Conservation (phyloP, 352 stramenopile species). For the Aphanomyces stellatus region DNA sequence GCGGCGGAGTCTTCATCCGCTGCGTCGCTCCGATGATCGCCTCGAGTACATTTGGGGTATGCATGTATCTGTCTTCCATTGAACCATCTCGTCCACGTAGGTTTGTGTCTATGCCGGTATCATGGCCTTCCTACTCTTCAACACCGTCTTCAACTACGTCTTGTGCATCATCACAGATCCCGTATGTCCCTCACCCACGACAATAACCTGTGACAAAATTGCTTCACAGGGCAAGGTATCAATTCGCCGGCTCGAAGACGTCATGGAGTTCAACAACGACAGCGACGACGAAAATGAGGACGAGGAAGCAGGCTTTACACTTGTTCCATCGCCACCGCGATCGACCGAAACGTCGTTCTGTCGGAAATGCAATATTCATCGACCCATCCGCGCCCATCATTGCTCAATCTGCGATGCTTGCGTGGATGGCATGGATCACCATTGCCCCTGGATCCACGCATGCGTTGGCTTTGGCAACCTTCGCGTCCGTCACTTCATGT, state of each 20-base stretch:
- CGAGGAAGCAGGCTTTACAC: neutral
- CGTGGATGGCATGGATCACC: slow-evolving; percentile 99
- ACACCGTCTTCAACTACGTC: slow-evolving; percentile 65
- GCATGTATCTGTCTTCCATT: too few species aligned
- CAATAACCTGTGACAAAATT: slow-evolving; percentile 19
- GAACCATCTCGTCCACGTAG: neutral
- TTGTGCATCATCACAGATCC: slow-evolving; percentile 53
- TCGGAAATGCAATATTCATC: slow-evolving; percentile 86
- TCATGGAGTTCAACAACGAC: slow-evolving; percentile 18
- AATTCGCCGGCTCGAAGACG: slow-evolving; percentile 12
- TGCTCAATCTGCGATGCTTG: slow-evolving; percentile 94
- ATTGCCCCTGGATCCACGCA: slow-evolving; percentile 99
- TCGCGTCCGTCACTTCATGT: slow-evolving; percentile 9
- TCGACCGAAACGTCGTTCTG: slow-evolving; percentile 44
- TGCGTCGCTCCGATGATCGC: slow-evolving; percentile 4
- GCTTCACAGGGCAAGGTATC: neutral
- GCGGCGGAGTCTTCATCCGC: neutral
- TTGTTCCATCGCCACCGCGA: neutral
- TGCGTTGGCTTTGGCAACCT: slow-evolving; percentile 98
- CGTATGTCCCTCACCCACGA: slow-evolving; percentile 18
- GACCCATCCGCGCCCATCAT: slow-evolving; percentile 90
- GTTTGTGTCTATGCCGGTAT: slow-evolving; percentile 22
- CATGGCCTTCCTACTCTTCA: slow-evolving; percentile 36
- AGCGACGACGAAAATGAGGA: slow-evolving; percentile 18
- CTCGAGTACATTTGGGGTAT: neutral